Conservation (phyloP, 148 eudicot species). For the Cornus kousa region DNA sequence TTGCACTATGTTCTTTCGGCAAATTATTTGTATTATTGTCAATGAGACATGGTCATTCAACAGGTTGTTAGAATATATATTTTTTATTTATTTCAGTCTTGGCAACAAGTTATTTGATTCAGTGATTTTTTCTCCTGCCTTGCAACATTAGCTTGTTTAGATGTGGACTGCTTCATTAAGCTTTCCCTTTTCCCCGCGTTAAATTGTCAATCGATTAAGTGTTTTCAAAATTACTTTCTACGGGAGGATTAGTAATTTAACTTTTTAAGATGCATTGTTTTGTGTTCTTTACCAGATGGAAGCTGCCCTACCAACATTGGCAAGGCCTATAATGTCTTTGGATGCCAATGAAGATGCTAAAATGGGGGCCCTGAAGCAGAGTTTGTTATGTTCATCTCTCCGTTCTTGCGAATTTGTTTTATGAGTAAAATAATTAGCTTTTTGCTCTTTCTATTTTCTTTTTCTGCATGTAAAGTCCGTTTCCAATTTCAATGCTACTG, state of each 20-base stretch:
- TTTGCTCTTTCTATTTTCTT: no score
- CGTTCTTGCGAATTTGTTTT: constrained; percentile 3
- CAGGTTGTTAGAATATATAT: background rate
- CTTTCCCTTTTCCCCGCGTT: background rate
- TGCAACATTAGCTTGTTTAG: background rate
- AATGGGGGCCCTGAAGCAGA: constrained; percentile 91
- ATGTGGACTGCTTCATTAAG: background rate
- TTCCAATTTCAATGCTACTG: no score
- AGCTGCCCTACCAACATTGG: constrained; percentile 78
- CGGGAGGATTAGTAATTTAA: background rate
- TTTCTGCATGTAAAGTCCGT: no score
- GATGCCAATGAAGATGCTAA: constrained; percentile 96
- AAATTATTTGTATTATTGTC: background rate
- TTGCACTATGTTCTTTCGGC: background rate
- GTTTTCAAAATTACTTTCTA: no score
- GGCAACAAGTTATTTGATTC: background rate
- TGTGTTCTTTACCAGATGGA: constrained; percentile 57
- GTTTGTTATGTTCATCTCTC: constrained; percentile 55
- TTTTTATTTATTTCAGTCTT: background rate
- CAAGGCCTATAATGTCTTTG: constrained; percentile 94
- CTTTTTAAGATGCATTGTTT: constrained; percentile 7
- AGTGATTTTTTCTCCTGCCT: background rate
- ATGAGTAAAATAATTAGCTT: background rate
- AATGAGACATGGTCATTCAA: background rate
- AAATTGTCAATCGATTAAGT: background rate